Evolutionary conservation across 2,329 filamentous ascomycete species (phyloP), one percentile per base, ranked within the genome.

Genomic region (Aspergillus niger): DNA sequence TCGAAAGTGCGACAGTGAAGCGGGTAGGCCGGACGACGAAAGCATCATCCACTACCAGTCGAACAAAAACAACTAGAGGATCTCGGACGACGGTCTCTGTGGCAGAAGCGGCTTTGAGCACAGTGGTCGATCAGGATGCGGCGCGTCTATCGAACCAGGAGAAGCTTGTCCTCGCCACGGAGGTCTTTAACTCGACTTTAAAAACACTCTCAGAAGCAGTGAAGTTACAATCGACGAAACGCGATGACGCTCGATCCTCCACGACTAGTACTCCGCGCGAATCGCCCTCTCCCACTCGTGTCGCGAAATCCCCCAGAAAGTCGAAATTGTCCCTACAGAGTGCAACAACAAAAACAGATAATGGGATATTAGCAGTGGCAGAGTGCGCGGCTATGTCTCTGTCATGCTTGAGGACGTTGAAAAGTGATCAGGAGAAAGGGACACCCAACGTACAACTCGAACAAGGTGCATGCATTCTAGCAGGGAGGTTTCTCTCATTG

Each of bases 171-270:
- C 70, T 81, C 22, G 79, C 79, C 1, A 81, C 79, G 1, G 79
- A 81, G 36, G 72, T 79, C 11, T 81, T 81, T 62, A 81, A 81
- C 67, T 68, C 68, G 15, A 77, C 77, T 0, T 69, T 80, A 11
- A 81, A 79, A 62, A 70, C 74, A 0, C 70, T 81, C 8, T 77
- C 76, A 1, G 77, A 79, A 43, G 74, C 76, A 20, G 62, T 74
- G 13, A 77, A 76, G 28, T 63, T 72, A 3, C 75, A 75, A 47
- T 28, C 59, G 5, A 44, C 62, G 3, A 72, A 70, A 47, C 61
- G 62, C 15, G 28, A 58, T 10, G 28, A 65, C 15, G 62, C 65
- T n/a, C 41, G 62, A 8, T 20, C 44, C 30, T 65, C 66, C 44
- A 44, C 58, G 38, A 67, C 69, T 39, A 63, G 73, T 24, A 47